Evolutionary conservation across 208 protist genomes (phyloP).

Genomic region (Crithidia thermophila): DNA sequence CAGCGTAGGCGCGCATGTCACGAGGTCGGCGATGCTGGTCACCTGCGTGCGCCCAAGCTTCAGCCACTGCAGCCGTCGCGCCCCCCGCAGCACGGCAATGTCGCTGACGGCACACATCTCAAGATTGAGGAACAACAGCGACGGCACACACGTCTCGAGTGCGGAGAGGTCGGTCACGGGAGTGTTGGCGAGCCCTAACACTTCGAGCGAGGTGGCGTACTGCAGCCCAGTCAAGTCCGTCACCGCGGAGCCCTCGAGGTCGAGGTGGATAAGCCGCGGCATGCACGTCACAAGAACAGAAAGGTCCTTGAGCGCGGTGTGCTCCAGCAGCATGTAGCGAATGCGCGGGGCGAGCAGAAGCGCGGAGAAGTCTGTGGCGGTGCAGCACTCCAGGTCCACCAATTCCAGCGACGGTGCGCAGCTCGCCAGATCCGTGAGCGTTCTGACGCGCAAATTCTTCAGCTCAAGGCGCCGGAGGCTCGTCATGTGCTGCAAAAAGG

Average conservation of each 20-base stretch:
- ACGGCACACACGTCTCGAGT: not conserved
- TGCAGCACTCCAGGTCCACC: not conserved
- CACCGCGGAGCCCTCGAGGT: not conserved
- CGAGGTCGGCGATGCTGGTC: not conserved
- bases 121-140: not conserved
- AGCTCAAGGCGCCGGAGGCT: not conserved
- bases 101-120: not conserved
- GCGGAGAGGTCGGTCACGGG: not conserved
- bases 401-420: constrained; percentile 3
- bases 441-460: not conserved
- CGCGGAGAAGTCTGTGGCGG: not conserved
- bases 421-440: not conserved
- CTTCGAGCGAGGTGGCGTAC: not conserved
- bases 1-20: not conserved
- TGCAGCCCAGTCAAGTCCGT: not conserved
- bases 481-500: not conserved
- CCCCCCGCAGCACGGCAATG: not conserved
- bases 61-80: not conserved
- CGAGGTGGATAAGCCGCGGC: not conserved
- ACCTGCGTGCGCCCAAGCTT: not conserved
- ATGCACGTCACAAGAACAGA: not conserved
- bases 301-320: not conserved
- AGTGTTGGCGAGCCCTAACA: not conserved
- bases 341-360: not conserved
- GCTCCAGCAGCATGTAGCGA: not conserved